Base-by-base conservation (phyloP, 768 basidiomycete genomes). In the Auricularia sp. region DNA sequence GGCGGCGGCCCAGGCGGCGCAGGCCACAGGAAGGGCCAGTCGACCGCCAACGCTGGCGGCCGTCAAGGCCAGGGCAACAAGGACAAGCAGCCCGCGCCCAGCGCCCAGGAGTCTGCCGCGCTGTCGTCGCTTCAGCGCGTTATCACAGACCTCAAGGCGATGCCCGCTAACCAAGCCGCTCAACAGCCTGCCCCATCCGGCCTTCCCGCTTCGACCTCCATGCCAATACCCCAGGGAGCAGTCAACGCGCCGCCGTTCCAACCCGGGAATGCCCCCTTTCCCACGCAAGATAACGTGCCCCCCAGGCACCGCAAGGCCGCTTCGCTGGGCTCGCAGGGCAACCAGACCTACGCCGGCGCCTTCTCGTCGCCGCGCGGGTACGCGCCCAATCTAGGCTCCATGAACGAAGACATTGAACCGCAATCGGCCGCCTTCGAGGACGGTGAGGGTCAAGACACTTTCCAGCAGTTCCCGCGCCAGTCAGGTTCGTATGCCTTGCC, bases 131-230 rank as follows among this genome's bases (percentile, higher is more conserved):
- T 98, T 63, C 94, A 98, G 72, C 86, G 92, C 65, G 89, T 97
- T 74, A 98, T 98, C 69, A 90, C 90, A 64, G 94, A 98, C 75
- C 81, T 97, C 68, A 96, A 94, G 81, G 88, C 89, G 18, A 83
- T 92, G 2, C 79, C 84, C 62, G 63, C 72, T 51, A 83, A 78
- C 71, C 82, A 75, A 69, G 69, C 75, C 7, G 66, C 72, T 16
- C 75, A 21, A 65, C 63, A 59, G 59, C 54, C 21, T 47, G 77
- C 71, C 66, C 80, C 77, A 62, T 72, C 75, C 3, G 72, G 77
- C 42, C 68, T n/a, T 33, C 33, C 79, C 67, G 68, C 63, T 59
- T 68, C 74, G 42, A 75, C 71, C 69, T 77, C 82, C 54, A 80
- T 83, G 71, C 77, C 83, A 67, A 75, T 77, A 16, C 74, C 82